A percentile compares a stretch with the other conserved stretches of the same genome.
Conservation (phyloP, 2,329 filamentous ascomycete species). For the Exophiala sp. region DNA sequence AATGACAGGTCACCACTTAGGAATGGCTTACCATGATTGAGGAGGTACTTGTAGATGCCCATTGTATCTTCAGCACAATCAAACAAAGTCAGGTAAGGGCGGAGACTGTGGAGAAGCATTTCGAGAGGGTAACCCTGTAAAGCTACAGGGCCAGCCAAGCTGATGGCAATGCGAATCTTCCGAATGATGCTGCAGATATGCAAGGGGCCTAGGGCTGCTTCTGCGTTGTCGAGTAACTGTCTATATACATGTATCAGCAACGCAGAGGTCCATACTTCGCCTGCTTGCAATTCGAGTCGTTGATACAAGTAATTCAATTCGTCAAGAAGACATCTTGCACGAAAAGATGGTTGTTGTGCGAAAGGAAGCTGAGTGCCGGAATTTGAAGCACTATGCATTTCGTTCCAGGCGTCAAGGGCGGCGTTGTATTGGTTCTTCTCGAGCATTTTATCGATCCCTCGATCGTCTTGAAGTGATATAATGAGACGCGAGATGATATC, state of each 20-base stretch:
- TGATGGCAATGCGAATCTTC: slow-evolving; percentile 78
- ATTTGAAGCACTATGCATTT: slow-evolving; percentile 66
- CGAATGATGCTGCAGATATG: slow-evolving; percentile 83
- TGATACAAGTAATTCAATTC: slow-evolving; percentile 76
- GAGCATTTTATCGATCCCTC: slow-evolving; percentile 66
- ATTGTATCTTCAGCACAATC: slow-evolving; percentile 89
- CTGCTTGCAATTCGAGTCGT: slow-evolving; percentile 63
- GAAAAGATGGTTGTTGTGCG: slow-evolving; percentile 85
- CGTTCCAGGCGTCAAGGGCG: slow-evolving; percentile 46
- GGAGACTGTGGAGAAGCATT: slow-evolving; percentile 79
- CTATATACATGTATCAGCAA: slow-evolving; percentile 72
- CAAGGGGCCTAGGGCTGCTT: slow-evolving; percentile 77
- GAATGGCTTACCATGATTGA: slow-evolving; percentile 64
- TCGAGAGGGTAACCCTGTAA: slow-evolving; percentile 78
- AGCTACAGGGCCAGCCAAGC: slow-evolving; percentile 70
- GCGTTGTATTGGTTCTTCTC: slow-evolving; percentile 47
- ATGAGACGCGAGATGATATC: slow-evolving; percentile 75
- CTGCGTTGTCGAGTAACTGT: slow-evolving; percentile 73
- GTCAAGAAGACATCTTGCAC: slow-evolving; percentile 68
- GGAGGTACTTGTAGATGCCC: slow-evolving; percentile 79
- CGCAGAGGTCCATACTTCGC: slow-evolving; percentile 69
- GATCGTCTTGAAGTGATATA: slow-evolving; percentile 72
- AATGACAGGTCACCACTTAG: slow-evolving; percentile 68
- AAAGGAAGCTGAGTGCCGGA: slow-evolving; percentile 65
- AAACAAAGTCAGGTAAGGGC: slow-evolving; percentile 73